These are phyloP conservation scores for Saccharomycopsis hybrid DNA, from an alignment of 1,139 yeast genomes.

Conservation along the genomic window DNA sequence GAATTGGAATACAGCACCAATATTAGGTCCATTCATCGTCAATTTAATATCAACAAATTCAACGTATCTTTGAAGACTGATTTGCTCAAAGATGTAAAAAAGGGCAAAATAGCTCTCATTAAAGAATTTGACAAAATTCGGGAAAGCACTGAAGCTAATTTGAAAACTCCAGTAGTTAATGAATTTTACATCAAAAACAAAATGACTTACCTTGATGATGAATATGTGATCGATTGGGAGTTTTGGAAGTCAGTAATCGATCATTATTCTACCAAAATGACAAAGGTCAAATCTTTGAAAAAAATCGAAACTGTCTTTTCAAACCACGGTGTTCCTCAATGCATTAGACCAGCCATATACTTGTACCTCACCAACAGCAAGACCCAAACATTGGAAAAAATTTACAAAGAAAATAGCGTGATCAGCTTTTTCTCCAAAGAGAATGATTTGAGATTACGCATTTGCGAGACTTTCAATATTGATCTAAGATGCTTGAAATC, in stretches of 20 bases:
- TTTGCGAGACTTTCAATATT: constrained; percentile 18
- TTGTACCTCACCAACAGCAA: constrained; percentile 19
- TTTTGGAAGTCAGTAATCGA: constrained; percentile 19
- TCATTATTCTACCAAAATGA: constrained; percentile 19
- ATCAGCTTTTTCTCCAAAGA: constrained; percentile 17
- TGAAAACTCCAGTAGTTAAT: constrained; percentile 17
- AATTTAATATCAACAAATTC: constrained; percentile 20
- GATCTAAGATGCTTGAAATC: constrained; percentile 17
- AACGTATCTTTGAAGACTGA: constrained; percentile 20
- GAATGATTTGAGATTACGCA: constrained; percentile 17
- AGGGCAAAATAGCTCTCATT: constrained; percentile 11
- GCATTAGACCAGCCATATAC: constrained; percentile 13
- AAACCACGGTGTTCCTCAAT: constrained; percentile 11
- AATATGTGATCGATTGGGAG: constrained; percentile 15
- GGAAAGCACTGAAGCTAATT: constrained; percentile 3
- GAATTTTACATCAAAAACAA: constrained; percentile 2
- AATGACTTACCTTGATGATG: no score
- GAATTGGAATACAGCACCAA: constrained; percentile 16
- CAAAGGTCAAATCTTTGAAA: constrained; percentile 12
- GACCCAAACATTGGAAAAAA: constrained; percentile 14
- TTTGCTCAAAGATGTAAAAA: constrained; percentile 20
- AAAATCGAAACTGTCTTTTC: constrained; percentile 15
- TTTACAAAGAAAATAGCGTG: constrained; percentile 19
- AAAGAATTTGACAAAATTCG: constrained; percentile 14
- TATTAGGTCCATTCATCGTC: constrained; percentile 17